Base-by-base conservation (phyloP, 2,329 filamentous ascomycete genomes). In the Fusarium denticulatum region DNA sequence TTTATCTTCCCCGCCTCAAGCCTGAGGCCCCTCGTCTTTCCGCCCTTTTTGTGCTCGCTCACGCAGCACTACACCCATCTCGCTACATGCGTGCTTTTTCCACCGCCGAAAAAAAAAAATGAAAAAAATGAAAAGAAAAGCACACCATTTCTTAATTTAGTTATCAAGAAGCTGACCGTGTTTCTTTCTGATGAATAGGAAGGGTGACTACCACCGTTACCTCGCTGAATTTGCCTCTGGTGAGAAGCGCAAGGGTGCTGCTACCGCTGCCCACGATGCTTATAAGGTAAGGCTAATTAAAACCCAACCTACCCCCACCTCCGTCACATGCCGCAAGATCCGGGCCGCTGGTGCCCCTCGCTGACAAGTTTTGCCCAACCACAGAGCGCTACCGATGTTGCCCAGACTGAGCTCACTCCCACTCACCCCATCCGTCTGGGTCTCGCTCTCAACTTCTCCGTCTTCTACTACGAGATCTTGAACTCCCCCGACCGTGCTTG, bases 401-500 rank as follows among this genome's bases (percentile, higher is more conserved):
- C 96, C 80, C 96, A 98, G 89, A 97, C 94, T 77, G 96, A 98
- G 86, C 92, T 98, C 79, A 96, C 96, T 74, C 96, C 96, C 74
- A 98, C 96, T 73, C 96, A 98, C 90, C 96, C 96, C 80, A 98
- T 98, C 88, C 95, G 96, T 82, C 94, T 98, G 76, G 96, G 96
- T 85, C 93, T 98, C 81, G 96, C 96, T 79, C 92, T 98, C 80
- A 98, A 98, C 93, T 98, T 98, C 91, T 98, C 95, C 76, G 96
- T 98, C 81, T 98, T 98, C 90, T 98, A 98, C 93, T 99, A 99
- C 86, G 96, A 99, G 91, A 99, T 98, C 84, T 90, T 98, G 82
- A 99, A 98, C 90, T 95, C 96, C 50, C 96, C 96, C 76, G 96
- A 98, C 85, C 96, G 97, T 83, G 96, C 96, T 82, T 98, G 96